phyloP scores from a whole-genome alignment of 2,329 filamentous ascomycete species.

The Hymenoscyphus albidus region DNA sequence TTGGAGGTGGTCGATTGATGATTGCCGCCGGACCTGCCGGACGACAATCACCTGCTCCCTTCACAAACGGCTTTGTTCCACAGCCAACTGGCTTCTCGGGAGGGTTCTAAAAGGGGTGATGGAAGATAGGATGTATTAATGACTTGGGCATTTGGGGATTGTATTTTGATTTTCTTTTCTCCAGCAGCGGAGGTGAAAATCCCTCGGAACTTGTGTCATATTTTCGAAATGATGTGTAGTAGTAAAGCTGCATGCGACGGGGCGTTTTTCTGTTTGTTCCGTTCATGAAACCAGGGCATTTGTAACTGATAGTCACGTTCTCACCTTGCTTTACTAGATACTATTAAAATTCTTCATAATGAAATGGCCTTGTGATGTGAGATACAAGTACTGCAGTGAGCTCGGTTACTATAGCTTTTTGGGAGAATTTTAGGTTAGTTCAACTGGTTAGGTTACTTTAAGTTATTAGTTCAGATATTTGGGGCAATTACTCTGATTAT shows the following conservation, averaged over 20 bases:
- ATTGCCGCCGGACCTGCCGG: constrained; percentile 79
- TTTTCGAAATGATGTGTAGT: constrained; percentile 29
- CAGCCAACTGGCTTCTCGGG: constrained; percentile 74
- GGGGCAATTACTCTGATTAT: too few species aligned
- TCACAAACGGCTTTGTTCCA: constrained; percentile 81
- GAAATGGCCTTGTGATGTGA: not conserved
- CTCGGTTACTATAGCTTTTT: too few species aligned
- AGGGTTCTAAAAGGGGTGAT: constrained; percentile 42
- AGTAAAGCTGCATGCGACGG: constrained; percentile 26
- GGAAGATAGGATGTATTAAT: constrained; percentile 31
- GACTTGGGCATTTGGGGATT: constrained; percentile 28
- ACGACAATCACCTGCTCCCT: constrained; percentile 56
- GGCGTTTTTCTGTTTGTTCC: not conserved
- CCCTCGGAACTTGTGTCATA: constrained; percentile 24
- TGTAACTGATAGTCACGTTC: constrained; percentile 4
- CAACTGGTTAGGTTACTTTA: too few species aligned
- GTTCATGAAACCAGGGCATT: not conserved
- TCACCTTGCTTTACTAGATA: constrained; percentile 3
- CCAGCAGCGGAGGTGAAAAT: constrained; percentile 23
- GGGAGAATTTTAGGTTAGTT: too few species aligned
- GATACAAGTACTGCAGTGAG: not conserved
- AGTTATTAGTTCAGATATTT: too few species aligned
- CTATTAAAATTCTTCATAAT: not conserved
- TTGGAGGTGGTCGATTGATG: constrained; percentile 86
- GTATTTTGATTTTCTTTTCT: constrained; percentile 27